Conservation (phyloP, 257 asterid genomes). For the Fraxinus quadrangulata region DNA sequence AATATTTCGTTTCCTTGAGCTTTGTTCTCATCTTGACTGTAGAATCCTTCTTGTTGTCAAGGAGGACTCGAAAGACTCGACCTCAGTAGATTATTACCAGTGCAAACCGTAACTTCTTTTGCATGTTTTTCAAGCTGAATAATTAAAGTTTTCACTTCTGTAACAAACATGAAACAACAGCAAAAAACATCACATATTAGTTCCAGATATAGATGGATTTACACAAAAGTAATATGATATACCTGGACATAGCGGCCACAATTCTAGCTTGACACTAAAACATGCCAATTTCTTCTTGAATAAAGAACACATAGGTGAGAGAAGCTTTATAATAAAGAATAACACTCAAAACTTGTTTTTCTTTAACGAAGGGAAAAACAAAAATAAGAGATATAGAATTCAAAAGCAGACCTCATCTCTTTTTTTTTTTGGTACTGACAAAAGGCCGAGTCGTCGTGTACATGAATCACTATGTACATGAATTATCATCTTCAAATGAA, state of each 20-base stretch:
- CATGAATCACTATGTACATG: slow-evolving; percentile 44
- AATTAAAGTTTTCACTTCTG: slow-evolving; percentile 12
- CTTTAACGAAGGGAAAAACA: neutral
- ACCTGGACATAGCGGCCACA: slow-evolving; percentile 99
- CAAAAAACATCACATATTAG: neutral
- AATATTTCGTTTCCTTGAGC: slow-evolving; percentile 47
- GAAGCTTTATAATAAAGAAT: slow-evolving; percentile 2
- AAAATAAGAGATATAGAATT: slow-evolving; percentile 7
- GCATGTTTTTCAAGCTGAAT: slow-evolving; percentile 39
- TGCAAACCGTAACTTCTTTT: slow-evolving; percentile 47
- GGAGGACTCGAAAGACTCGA: slow-evolving; percentile 55
- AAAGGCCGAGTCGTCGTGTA: slow-evolving; percentile 83
- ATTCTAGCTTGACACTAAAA: slow-evolving; percentile 73
- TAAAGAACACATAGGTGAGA: slow-evolving; percentile 19
- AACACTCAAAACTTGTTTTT: slow-evolving; percentile 17
- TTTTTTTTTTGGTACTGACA: slow-evolving; percentile 84
- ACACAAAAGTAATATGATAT: slow-evolving; percentile 11
- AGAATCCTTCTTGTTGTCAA: slow-evolving; percentile 38
- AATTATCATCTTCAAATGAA: slow-evolving; percentile 81
- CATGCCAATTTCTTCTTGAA: slow-evolving; percentile 19
- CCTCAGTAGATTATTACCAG: slow-evolving; percentile 43
- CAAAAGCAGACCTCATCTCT: slow-evolving; percentile 76
- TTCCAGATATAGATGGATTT: no score
- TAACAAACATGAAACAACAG: neutral
- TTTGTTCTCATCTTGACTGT: slow-evolving; percentile 40